Evolutionary conservation across 2,329 filamentous ascomycete species (phyloP).

Genomic region (Aspergillus alliaceus): DNA sequence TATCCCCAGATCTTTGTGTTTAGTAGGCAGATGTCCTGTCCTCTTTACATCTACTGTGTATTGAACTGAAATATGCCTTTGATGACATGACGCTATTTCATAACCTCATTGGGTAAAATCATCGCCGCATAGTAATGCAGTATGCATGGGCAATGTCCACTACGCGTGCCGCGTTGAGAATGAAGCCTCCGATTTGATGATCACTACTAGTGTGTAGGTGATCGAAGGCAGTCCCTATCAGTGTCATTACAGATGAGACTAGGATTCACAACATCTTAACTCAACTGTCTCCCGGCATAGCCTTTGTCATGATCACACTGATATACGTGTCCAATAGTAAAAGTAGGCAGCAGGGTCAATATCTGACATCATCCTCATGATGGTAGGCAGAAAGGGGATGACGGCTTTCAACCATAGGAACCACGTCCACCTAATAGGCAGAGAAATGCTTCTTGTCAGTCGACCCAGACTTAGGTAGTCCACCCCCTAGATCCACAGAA

Average conservation of each 20-base stretch:
- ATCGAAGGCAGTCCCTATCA: not conserved
- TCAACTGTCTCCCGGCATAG: not conserved
- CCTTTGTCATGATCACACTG: not conserved
- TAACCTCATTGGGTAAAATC: too few relatives aligned
- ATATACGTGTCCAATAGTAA: not conserved
- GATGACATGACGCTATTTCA: too few relatives aligned
- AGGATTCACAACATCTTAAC: not conserved
- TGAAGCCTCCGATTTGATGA: not conserved
- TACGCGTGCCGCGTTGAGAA: not conserved
- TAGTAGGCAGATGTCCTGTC: too few relatives aligned
- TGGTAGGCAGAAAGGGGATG: not conserved
- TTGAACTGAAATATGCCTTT: too few relatives aligned
- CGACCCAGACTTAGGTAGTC: too few relatives aligned
- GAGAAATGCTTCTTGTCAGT: not conserved
- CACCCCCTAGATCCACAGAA: not conserved
- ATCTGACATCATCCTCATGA: not conserved
- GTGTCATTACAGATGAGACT: not conserved
- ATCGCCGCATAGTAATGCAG: too few relatives aligned
- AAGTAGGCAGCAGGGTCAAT: not conserved
- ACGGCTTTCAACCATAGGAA: not conserved
- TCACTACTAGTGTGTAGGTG: not conserved
- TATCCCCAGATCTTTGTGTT: too few relatives aligned
- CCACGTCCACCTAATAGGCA: too few relatives aligned
- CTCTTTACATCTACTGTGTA: too few relatives aligned
- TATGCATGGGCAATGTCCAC: not conserved